Percentiles rank a stretch among this genome's conserved stretches.
Evolutionary conservation across 176 grass and related monocot species (phyloP).

Genomic region (Raddia distichophylla): DNA sequence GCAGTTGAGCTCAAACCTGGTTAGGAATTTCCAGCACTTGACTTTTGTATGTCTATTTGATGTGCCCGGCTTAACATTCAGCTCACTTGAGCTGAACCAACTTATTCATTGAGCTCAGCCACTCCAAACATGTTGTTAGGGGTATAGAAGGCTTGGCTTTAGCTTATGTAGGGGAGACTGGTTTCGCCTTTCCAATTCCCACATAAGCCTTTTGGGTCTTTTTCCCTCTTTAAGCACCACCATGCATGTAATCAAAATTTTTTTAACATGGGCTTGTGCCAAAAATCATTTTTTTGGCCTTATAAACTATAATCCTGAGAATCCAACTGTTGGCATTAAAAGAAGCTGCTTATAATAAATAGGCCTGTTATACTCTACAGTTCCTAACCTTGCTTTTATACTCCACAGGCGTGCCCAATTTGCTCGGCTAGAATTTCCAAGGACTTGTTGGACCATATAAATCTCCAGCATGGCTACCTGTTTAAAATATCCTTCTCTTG

Average conservation of each 20-base stretch:
- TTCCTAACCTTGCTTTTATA: conserved; percentile 15
- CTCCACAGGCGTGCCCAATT: conserved; percentile 52
- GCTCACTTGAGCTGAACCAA: too few relatives aligned
- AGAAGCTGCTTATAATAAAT: background rate
- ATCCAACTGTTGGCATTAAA: conserved; percentile 6
- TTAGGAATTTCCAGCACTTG: background rate
- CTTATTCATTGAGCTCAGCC: too few relatives aligned
- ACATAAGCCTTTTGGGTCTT: background rate
- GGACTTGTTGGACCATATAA: conserved; percentile 58
- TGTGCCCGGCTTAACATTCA: background rate
- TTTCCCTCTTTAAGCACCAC: background rate
- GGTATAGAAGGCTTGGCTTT: background rate
- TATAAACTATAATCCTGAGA: background rate
- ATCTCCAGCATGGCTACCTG: conserved; percentile 50
- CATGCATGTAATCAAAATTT: conserved; percentile 23
- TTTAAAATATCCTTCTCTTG: conserved; percentile 58
- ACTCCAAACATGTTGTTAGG: too few relatives aligned
- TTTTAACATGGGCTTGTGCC: background rate
- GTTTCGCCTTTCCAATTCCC: background rate
- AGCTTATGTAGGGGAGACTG: background rate
- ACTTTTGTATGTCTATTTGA: background rate
- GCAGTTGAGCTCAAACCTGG: background rate
- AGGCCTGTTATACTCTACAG: background rate
- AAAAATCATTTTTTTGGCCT: background rate
- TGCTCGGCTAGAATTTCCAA: conserved; percentile 46